These are phyloP conservation scores for Ganoderma resinaceum DNA, from an alignment of 1,284 basidiomycete genomes.

Conservation along the genomic window DNA sequence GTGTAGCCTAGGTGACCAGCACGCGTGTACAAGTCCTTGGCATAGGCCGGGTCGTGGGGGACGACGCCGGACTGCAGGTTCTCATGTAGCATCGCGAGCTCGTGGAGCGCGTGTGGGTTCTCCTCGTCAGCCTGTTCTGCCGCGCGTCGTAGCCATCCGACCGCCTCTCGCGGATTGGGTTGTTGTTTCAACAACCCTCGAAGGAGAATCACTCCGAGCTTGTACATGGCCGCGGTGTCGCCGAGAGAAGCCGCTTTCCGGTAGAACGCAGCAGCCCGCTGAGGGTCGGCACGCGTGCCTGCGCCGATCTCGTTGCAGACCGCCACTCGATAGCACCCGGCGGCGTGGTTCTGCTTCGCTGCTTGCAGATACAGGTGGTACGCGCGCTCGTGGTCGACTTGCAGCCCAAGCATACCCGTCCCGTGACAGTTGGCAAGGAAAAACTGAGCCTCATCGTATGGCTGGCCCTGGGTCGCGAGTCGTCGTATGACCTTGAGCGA, in stretches of 20 bases:
- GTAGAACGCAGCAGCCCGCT: conserved; percentile 94
- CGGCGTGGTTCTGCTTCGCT: conserved; percentile 95
- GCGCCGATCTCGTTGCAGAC: conserved; percentile 99
- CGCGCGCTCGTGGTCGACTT: conserved; percentile 97
- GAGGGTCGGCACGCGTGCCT: conserved; percentile 90
- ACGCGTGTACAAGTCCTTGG: conserved; percentile 89
- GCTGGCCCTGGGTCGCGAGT: conserved; percentile 88
- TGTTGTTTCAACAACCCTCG: conserved; percentile 87
- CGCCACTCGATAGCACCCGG: conserved; percentile 96
- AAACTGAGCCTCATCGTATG: conserved; percentile 98
- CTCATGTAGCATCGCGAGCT: conserved; percentile 94
- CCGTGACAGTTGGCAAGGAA: conserved; percentile 98
- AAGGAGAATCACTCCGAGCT: conserved; percentile 95
- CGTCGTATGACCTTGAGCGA: conserved; percentile 93
- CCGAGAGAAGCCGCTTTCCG: conserved; percentile 96
- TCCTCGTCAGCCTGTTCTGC: conserved; percentile 98
- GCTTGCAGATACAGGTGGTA: conserved; percentile 99
- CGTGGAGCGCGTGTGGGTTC: conserved; percentile 97
- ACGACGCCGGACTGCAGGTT: conserved; percentile 70
- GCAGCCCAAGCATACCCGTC: conserved; percentile 92
- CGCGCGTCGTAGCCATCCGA: conserved; percentile 94
- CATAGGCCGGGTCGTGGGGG: conserved; percentile 79
- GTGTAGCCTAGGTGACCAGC: conserved; percentile 95
- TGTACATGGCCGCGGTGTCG: conserved; percentile 99
- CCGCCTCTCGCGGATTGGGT: conserved; percentile 89